phyloP scores from a whole-genome alignment of 495 filamentous ascomycete genomes.

The Entonaema liquescens region DNA sequence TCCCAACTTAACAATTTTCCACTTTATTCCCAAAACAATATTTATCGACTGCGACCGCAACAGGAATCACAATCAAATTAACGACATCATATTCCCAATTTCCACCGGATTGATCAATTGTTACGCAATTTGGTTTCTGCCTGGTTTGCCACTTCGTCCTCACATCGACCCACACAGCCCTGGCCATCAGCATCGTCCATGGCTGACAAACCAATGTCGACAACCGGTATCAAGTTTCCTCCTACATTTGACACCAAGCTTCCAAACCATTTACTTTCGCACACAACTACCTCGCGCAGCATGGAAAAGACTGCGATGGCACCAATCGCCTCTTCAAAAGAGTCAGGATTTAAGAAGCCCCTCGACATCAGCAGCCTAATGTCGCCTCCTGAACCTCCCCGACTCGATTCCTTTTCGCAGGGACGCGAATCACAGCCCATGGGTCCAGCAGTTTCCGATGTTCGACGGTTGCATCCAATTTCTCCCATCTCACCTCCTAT shows the following conservation, averaged over 20 bases:
- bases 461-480: constrained; percentile 54
- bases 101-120: constrained; percentile 20
- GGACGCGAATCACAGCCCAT: constrained; percentile 32
- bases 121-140: constrained; percentile 32
- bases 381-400: constrained; percentile 75
- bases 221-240: constrained; percentile 21
- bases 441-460: constrained; percentile 45
- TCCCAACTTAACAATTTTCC: constrained; percentile 13
- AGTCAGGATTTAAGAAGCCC: constrained; percentile 43
- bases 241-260: constrained; percentile 22
- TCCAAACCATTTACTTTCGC: constrained; percentile 9
- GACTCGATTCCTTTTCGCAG: constrained; percentile 66
- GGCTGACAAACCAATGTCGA: constrained; percentile 46
- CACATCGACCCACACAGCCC: constrained; percentile 29
- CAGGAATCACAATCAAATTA: constrained; percentile 21
- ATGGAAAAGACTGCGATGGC: constrained; percentile 29
- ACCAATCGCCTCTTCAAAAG: constrained; percentile 15
- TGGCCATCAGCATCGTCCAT: constrained; percentile 23
- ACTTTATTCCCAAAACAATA: neutral
- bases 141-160: constrained; percentile 43
- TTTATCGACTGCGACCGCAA: constrained; percentile 5
- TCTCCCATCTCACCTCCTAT: constrained; percentile 75
- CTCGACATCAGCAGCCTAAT: constrained; percentile 68
- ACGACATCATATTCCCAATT: neutral
- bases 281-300: constrained; percentile 4